Evolutionary conservation across 495 filamentous ascomycete species (phyloP).

Genomic region (Penicillium maclennaniae): DNA sequence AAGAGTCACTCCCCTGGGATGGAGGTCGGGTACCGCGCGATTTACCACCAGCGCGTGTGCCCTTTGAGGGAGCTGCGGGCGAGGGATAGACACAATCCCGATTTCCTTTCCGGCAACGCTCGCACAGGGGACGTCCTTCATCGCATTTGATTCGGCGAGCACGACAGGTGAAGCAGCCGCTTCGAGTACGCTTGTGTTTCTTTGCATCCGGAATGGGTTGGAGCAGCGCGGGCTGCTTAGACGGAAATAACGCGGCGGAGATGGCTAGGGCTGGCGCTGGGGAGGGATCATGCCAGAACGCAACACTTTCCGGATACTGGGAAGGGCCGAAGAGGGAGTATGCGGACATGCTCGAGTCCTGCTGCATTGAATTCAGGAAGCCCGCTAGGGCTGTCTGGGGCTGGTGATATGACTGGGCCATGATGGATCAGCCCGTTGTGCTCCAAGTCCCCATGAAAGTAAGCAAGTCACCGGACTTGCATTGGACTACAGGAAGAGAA

Average conservation of each 20-base stretch:
- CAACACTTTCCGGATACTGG: conserved; percentile 41
- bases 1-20: conserved; percentile 47
- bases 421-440: conserved; percentile 15
- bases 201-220: conserved; percentile 60
- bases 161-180: conserved; percentile 92
- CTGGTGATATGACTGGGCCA: conserved; percentile 35
- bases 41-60: conserved; percentile 42
- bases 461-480: conserved; percentile 10
- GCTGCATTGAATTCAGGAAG: conserved; percentile 29
- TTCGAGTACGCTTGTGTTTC: conserved; percentile 90
- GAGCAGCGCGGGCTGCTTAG: conserved; percentile 30
- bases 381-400: conserved; percentile 33
- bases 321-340: conserved; percentile 36
- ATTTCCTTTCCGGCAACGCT: conserved; percentile 81
- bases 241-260: conserved; percentile 24
- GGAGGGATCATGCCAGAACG: conserved; percentile 42
- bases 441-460: conserved; percentile 10
- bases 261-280: conserved; percentile 19
- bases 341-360: conserved; percentile 28
- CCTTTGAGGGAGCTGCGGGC: conserved; percentile 46
- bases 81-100: conserved; percentile 83
- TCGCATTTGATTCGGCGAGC: conserved; percentile 91
- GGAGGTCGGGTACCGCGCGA: conserved; percentile 39
- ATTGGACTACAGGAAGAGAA: conserved; percentile 5
- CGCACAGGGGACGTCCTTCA: conserved; percentile 80